Evolutionary conservation across 2,329 filamentous ascomycete genomes (phyloP), one percentile per base, ranked within the genome.

Genomic region (Alternaria incomplexa): DNA sequence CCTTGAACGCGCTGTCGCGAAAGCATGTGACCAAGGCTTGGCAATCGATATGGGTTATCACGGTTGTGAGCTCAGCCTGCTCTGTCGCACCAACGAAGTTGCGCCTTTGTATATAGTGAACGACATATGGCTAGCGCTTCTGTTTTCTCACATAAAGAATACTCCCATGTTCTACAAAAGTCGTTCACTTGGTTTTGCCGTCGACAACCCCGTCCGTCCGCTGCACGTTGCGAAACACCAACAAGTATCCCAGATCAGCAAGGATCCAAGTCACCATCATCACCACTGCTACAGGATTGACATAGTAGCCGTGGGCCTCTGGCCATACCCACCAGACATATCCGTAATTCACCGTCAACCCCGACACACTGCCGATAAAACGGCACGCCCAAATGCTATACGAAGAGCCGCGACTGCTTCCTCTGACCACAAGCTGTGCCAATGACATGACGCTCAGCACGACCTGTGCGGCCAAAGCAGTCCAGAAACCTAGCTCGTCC

Each of bases 301-400:
- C 73, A 28, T 83, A 81, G 68, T 84, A 86, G 11, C 79, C 80
- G 67, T 86, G 82, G 1, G 83, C 82, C 59, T 85, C 85, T 4
- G 83, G 83, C 85, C 58, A 63, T 23, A 81, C 83, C 81, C 68
- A 85, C 83, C 84, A 86, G 51, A 85, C 84, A 26, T 75, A 76
- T 71, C 78, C 87, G 85, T 5, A 90, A 88, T 65, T 66, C 6
- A 58, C 22, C 20, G 64, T 63, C 26, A 67, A 36, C 79, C 97
- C 94, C 79, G 96, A 83, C 6, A 84, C 83, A 85, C 97, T 93
- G 40, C 93, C 90, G 9, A 97, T 71, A 51, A 97, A 88, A 0
- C 93, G 91, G 0, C 93, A 93, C 13, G 95, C 85, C 77, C 92
- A 97, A 30, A 97, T 96, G 0, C 93, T 93, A 0, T 83, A 85